Conservation (phyloP, 2,329 filamentous ascomycete species). For the Rhynchosporium agropyri region DNA sequence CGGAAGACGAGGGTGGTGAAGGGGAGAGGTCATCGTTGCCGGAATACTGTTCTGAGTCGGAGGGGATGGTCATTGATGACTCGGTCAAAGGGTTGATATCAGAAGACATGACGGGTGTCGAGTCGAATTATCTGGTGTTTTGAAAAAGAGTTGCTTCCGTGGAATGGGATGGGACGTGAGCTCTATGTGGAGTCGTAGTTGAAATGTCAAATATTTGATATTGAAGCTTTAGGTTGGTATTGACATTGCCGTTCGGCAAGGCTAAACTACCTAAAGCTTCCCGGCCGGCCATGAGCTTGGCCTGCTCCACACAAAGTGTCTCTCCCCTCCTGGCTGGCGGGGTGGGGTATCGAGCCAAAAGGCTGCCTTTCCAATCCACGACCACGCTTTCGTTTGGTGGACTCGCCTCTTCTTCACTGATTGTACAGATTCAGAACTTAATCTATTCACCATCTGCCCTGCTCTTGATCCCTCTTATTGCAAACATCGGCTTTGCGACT, state of each 20-base stretch:
- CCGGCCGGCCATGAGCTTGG: not conserved
- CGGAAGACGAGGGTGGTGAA: constrained; percentile 62
- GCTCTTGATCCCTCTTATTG: too few relatives aligned
- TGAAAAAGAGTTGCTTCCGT: not conserved
- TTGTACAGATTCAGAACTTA: constrained; percentile 9
- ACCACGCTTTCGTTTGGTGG: not conserved
- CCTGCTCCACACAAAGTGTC: too few relatives aligned
- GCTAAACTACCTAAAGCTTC: not conserved
- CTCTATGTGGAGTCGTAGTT: constrained; percentile 3
- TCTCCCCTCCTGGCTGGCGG: not conserved
- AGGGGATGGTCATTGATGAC: constrained; percentile 76
- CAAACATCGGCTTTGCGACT: not conserved
- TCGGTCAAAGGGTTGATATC: constrained; percentile 64
- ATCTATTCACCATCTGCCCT: not conserved
- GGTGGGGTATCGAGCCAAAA: constrained; percentile 26
- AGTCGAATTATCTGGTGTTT: not conserved
- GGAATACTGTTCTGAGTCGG: constrained; percentile 83
- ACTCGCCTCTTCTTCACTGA: not conserved
- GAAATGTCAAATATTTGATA: not conserved
- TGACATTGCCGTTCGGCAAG: constrained; percentile 16
- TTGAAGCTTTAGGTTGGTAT: constrained; percentile 15
- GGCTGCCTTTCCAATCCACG: constrained; percentile 25
- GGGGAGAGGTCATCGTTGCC: constrained; percentile 62
- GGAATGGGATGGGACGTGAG: not conserved
- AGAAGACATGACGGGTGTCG: constrained; percentile 52